Evolutionary conservation across 2,329 filamentous ascomycete genomes (phyloP).

Genomic region (Cordyceps militaris): DNA sequence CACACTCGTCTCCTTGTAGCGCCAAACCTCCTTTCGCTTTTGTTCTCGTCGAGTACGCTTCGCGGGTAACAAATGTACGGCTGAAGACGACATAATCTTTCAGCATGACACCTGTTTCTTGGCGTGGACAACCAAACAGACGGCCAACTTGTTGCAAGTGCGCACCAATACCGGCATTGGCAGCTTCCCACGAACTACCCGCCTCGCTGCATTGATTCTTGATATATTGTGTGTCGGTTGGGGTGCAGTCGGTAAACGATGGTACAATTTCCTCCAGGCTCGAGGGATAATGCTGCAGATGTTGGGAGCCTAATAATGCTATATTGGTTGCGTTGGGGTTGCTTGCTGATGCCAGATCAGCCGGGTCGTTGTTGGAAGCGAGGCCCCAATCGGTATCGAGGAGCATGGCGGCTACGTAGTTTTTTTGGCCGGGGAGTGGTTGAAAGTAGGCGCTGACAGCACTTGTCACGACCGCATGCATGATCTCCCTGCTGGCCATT

Average conservation of each 20-base stretch:
- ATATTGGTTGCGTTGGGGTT: slow-evolving; percentile 66
- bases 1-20: slow-evolving; percentile 72
- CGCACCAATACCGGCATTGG: slow-evolving; percentile 86
- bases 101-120: slow-evolving; percentile 87
- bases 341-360: slow-evolving; percentile 77
- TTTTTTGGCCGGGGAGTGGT: slow-evolving; percentile 67
- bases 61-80: slow-evolving; percentile 71
- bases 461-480: slow-evolving; percentile 71
- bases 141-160: slow-evolving; percentile 90
- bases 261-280: slow-evolving; percentile 85
- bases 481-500: slow-evolving; percentile 59
- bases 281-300: slow-evolving; percentile 82
- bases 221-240: slow-evolving; percentile 71
- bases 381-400: slow-evolving; percentile 87
- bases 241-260: slow-evolving; percentile 83
- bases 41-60: slow-evolving; percentile 81
- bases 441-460: slow-evolving; percentile 74
- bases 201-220: slow-evolving; percentile 82
- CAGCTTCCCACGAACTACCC: slow-evolving; percentile 92
- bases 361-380: slow-evolving; percentile 63
- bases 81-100: slow-evolving; percentile 81
- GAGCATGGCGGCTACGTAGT: slow-evolving; percentile 80
- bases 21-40: slow-evolving; percentile 75
- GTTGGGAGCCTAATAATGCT: slow-evolving; percentile 88
- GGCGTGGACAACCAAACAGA: slow-evolving; percentile 81